Percentiles rank a stretch among this genome's conserved stretches.
These are phyloP conservation scores for Hibiscus trionum DNA, from an alignment of 345 rosid species.

Conservation along the genomic window DNA sequence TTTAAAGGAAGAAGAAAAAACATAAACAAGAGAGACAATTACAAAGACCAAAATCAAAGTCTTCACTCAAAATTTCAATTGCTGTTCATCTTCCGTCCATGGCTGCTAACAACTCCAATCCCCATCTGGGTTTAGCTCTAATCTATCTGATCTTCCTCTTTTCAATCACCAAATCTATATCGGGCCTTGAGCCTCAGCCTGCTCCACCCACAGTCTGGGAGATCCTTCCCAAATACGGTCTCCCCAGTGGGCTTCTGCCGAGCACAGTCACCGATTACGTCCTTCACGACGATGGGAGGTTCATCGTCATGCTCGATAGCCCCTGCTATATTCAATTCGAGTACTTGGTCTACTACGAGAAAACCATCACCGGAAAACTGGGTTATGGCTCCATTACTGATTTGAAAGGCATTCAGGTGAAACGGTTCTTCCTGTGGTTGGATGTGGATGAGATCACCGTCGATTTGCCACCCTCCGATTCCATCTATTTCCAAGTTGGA, in stretches of 20 bases:
- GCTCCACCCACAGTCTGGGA: constrained; percentile 51
- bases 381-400: constrained; percentile 68
- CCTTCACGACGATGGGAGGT: constrained; percentile 56
- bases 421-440: constrained; percentile 65
- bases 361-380: constrained; percentile 56
- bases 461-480: constrained; percentile 78
- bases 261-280: constrained; percentile 46
- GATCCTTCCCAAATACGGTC: constrained; percentile 79
- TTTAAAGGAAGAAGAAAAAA: not conserved
- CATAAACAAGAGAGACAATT: not conserved
- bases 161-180: constrained; percentile 17
- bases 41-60: not conserved
- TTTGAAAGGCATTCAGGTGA: constrained; percentile 79
- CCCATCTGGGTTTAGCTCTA: constrained; percentile 12
- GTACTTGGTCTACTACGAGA: constrained; percentile 75
- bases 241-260: constrained; percentile 80
- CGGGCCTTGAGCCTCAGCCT: constrained; percentile 23
- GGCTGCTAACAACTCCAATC: constrained; percentile 4
- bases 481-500: constrained; percentile 88
- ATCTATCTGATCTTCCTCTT: constrained; percentile 21
- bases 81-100: not conserved
- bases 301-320: constrained; percentile 41
- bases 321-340: constrained; percentile 72
- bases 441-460: constrained; percentile 79
- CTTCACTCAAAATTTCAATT: not conserved